A percentile compares a stretch with the other conserved stretches of the same genome.
Evolutionary conservation across 2,329 filamentous ascomycete species (phyloP).

Genomic region (Ophiostoma australiae): DNA sequence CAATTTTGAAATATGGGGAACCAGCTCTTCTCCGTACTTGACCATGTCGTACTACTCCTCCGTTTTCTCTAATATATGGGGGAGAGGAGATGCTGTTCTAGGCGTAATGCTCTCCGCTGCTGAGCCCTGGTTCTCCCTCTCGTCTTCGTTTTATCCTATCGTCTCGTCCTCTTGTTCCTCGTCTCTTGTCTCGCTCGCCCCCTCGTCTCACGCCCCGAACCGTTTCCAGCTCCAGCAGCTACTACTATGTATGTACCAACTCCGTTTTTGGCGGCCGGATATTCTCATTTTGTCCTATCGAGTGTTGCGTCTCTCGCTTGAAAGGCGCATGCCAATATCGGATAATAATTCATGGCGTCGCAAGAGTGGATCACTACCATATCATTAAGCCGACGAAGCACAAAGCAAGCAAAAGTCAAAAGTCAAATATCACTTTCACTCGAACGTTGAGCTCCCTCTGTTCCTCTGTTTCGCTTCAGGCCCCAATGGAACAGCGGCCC

Average conservation of each 20-base stretch:
- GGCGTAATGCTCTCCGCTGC: neutral
- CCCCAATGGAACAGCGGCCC: neutral
- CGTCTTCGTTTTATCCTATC: neutral
- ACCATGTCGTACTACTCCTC: neutral
- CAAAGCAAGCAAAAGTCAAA: neutral
- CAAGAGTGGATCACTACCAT: neutral
- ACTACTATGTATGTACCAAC: too few relatives aligned
- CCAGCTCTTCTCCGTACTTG: neutral
- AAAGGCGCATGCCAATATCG: neutral
- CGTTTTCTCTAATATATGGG: neutral
- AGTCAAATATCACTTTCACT: neutral
- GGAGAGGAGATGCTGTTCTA: constrained; percentile 7
- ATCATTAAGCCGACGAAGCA: neutral
- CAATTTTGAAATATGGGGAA: constrained; percentile 1
- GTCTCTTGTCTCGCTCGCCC: neutral
- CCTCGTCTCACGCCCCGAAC: neutral
- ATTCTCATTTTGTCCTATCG: neutral
- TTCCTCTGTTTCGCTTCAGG: constrained; percentile 1
- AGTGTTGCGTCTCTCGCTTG: neutral
- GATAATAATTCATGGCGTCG: neutral
- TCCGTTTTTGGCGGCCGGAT: neutral
- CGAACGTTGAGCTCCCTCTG: neutral
- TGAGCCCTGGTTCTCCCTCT: neutral
- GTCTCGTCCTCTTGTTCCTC: neutral
- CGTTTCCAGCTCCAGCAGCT: too few relatives aligned